Base-by-base conservation (phyloP, 257 asterid species). In the Solanum etuberosum region DNA sequence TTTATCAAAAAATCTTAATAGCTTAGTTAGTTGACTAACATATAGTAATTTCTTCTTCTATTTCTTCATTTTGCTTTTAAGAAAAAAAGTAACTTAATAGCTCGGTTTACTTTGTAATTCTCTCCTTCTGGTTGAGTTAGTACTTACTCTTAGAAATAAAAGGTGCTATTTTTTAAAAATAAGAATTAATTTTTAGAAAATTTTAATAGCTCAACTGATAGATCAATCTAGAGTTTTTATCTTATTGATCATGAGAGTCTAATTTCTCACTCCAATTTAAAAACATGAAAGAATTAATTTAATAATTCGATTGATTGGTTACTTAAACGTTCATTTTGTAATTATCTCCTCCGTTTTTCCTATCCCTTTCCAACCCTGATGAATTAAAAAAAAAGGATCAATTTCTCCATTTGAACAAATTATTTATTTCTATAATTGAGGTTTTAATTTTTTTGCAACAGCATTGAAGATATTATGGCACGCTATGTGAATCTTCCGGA, bases 401-500 rank as follows among this genome's bases (percentile, higher is more conserved):
- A 65, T 25, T 65, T 25, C 9, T 25, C 18, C 9, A 11, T 25
- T 5, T 25, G n/a, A 70, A 3, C 40, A 70, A 70, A 70, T 70
- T 70, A 16, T 70, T 70, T 70, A 7, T 70, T 70, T 70, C 12
- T 68, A 68, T 68, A 31, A 68, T 68, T 68, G 38, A 23, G 74
- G 12, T 25, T 65, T 25, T 65, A 3, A 2, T 11, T 65, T 27
- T n/a, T n/a, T 68, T 70, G 2, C 21, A 31, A 65, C 72, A 97
- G 99, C 90, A 92, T 95, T 35, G 98, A 93, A 89, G 99, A 97
- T 68, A 88, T 95, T 85, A 81, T 97, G 88, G 87, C 90, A n/a
- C 86, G 98, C 23, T 97, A 87, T 87, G 90, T 95, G 81, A 93
- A 94, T 91, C 96, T 95, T 9, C 98, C 99, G 0, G 98, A 97